Evolutionary conservation across 768 basidiomycete species (phyloP).

Genomic region (Hortiboletus flavorubellus): DNA sequence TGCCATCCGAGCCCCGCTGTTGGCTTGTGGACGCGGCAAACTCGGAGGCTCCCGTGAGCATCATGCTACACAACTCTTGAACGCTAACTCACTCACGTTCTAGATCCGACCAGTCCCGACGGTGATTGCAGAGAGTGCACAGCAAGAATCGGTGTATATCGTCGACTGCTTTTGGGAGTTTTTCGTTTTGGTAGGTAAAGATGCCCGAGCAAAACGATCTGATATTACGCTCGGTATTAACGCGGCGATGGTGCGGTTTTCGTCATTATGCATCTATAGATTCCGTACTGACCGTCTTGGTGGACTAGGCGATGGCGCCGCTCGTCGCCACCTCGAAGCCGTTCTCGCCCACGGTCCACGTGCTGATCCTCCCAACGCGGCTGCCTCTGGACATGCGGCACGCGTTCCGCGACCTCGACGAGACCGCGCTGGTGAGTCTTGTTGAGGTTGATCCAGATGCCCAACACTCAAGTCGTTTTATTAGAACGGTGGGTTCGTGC

Average conservation of each 20-base stretch:
- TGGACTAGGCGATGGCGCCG: conserved; percentile 49
- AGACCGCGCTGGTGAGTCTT: conserved; percentile 50
- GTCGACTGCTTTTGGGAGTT: conserved; percentile 79
- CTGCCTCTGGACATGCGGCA: conserved; percentile 68
- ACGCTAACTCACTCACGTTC: neutral
- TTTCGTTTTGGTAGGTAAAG: conserved; percentile 67
- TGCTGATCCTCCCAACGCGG: conserved; percentile 68
- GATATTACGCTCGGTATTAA: conserved; percentile 63
- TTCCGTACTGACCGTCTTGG: neutral
- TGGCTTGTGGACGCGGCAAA: conserved; percentile 54
- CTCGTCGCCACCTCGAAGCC: conserved; percentile 54
- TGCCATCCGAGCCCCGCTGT: conserved; percentile 45
- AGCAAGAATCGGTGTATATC: conserved; percentile 54
- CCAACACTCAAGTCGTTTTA: neutral
- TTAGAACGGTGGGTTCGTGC: conserved; percentile 51
- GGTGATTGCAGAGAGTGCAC: conserved; percentile 37
- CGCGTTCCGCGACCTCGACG: conserved; percentile 68
- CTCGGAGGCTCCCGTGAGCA: conserved; percentile 40
- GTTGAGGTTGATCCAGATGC: neutral
- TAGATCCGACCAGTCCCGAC: conserved; percentile 49
- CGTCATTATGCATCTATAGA: neutral
- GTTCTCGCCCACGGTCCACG: conserved; percentile 71
- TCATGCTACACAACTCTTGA: neutral
- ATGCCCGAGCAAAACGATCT: conserved; percentile 56
- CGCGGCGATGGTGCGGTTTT: conserved; percentile 47